Evolutionary conservation across 805 yeast genomes (phyloP), one percentile per base, ranked within the genome.

Genomic region (Teunomyces barrocoloradensis): DNA sequence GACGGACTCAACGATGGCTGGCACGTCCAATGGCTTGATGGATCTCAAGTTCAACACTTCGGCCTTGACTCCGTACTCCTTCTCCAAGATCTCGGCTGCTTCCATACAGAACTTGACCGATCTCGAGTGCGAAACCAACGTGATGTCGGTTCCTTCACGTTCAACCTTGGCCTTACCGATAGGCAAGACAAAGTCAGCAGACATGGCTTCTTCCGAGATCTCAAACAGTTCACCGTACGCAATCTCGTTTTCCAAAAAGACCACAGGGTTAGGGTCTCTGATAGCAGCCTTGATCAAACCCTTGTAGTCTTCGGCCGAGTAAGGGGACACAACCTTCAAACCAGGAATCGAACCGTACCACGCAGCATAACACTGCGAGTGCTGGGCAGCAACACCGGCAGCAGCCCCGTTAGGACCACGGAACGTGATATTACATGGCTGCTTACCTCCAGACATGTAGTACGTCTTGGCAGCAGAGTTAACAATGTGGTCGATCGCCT

Each of bases 351-450:
- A 78, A 57, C 97, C 98, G 75, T 94, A 94, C 99, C 99, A 94
- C 46, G 97, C 90, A 47, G 96, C 80, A 71, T 83, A 94, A 75
- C 90, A 96, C 77, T 94, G 99, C 23, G 99, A 94, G 77, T 94
- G 99, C 76, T 94, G 99, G 50, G 99, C 99, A 61, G 82, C 99
- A 59, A 94, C 99, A 82, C 98, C 98, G 43, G 97, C 97, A 59
- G 99, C 97, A 43, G 99, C 97, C 74, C 99, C 99, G 73, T 94
- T 94, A 53, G 99, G 98, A 64, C 99, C 99, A 76, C 99, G 86
- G 80, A 94, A 94, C 46, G 96, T 91, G 65, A 92, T 89, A 74
- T 89, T 91, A 79, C 97, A 91, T 53, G 92, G 92, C 74, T 91
- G 97, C 54, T 84, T 87, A 79, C 99, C 99, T 70, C 99, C 99